Conservation (phyloP, 2,329 filamentous ascomycete species). For the Nannizziopsis barbatae region DNA sequence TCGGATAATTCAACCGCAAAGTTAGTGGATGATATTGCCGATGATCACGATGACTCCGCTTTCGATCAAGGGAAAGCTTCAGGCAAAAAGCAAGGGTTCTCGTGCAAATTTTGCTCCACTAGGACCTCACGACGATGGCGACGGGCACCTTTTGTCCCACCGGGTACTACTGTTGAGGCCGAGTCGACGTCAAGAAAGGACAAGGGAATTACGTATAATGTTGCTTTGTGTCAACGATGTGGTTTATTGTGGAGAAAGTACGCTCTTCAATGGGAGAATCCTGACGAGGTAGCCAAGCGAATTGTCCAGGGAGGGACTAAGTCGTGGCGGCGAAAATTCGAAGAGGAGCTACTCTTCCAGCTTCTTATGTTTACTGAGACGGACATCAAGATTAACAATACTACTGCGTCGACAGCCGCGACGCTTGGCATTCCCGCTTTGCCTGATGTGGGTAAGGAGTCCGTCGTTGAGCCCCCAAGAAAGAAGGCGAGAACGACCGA, state of each 20-base stretch:
- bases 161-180: conserved; percentile 56
- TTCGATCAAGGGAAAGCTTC: conserved; percentile 81
- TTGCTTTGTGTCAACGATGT: conserved; percentile 80
- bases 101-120: conserved; percentile 85
- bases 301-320: conserved; percentile 66
- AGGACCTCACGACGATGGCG: conserved; percentile 81
- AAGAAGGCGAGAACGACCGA: conserved; percentile 47
- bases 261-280: conserved; percentile 87
- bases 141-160: conserved; percentile 65
- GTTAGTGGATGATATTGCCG: conserved; percentile 80
- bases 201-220: conserved; percentile 60
- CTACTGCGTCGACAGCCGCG: conserved; percentile 35
- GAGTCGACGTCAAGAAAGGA: conserved; percentile 61
- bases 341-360: conserved; percentile 62
- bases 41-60: conserved; percentile 87
- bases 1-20: conserved; percentile 53
- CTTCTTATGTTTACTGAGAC: conserved; percentile 37
- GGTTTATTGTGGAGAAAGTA: conserved; percentile 92
- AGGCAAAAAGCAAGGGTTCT: conserved; percentile 68
- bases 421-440: conserved; percentile 34
- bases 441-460: conserved; percentile 20
- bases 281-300: conserved; percentile 84
- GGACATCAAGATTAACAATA: conserved; percentile 34
- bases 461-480: conserved; percentile 43
- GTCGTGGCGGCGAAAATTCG: conserved; percentile 76